Evolutionary conservation across 441 rosid genomes (phyloP), one percentile per base, ranked within the genome.

Genomic region (Populus trichocarpa): DNA sequence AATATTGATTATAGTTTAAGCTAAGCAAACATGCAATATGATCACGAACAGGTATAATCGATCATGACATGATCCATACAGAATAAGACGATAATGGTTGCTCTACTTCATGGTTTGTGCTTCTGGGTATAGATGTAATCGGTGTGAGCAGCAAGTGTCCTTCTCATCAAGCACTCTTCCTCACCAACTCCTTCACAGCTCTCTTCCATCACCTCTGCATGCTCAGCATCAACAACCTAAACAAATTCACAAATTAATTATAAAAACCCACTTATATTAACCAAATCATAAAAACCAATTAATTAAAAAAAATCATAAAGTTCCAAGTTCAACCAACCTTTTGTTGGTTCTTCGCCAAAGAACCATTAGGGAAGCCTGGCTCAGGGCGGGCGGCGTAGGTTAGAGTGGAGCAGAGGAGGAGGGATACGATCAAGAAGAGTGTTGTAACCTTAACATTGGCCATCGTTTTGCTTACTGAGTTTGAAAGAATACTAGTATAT

Each of bases 91-190:
- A 46, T 42, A 9, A 0, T 11, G 14, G 20, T 5, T 6, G 5
- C 20, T 46, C 20, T 46, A 14, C 57, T 63, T 72, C 78, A 75
- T 53, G 78, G 74, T 25, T 70, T 50, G 26, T 65, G 72, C 36
- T 77, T 70, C 68, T 77, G 69, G 73, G 79, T 77, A 26, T 77
- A 77, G 23, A 77, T 70, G 46, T 77, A 77, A 64, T 77, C 79
- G 23, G 38, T 8, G 61, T 77, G 79, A 69, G 79, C 79, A 11
- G 69, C 79, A 59, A 77, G 79, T 33, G 79, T 69, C 46, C 79
- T 77, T 35, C 79, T 70, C 59, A 28, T 33, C 79, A 77, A 77
- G 35, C 79, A 77, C 59, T 77, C 79, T 20, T 77, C 79, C 14
- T 59, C 79, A 12, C 38, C 69, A 8, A 12, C 42, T 36, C 74